Conservation (phyloP, 441 rosid species). For the Gossypium davidsonii region DNA sequence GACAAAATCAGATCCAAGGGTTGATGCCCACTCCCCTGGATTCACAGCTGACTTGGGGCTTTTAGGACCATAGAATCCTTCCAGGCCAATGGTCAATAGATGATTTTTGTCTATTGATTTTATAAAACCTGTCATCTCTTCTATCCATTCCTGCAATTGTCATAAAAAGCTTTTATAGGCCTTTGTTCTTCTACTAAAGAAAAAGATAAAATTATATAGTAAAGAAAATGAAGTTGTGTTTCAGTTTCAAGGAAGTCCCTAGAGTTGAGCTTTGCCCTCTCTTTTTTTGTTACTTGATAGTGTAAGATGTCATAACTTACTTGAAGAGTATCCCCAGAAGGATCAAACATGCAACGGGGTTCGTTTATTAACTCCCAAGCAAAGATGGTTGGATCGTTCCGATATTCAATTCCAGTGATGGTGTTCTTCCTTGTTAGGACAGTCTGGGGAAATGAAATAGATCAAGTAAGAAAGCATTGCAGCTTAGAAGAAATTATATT, state of each 20-base stretch:
- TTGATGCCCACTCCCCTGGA: conserved; percentile 73
- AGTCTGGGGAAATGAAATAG: conserved; percentile 37
- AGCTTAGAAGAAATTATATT: not conserved
- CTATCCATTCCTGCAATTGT: conserved; percentile 70
- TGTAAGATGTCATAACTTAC: conserved; percentile 39
- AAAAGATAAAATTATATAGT: not conserved
- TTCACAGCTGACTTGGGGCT: conserved; percentile 63
- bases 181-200: not conserved
- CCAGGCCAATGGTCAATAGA: conserved; percentile 79
- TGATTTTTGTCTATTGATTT: conserved; percentile 83
- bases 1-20: conserved; percentile 81
- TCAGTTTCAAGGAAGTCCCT: not conserved
- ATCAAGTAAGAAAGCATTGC: not conserved
- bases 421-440: conserved; percentile 78
- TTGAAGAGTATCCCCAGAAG: conserved; percentile 84
- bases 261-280: not conserved
- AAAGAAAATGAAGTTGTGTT: not conserved
- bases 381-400: conserved; percentile 85
- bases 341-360: conserved; percentile 85
- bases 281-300: not conserved
- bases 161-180: not conserved
- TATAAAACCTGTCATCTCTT: conserved; percentile 73
- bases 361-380: conserved; percentile 95
- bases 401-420: conserved; percentile 69
- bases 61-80: conserved; percentile 90